Evolutionary conservation across 805 yeast genomes (phyloP), one percentile per base, ranked within the genome.

Genomic region (Metschnikowia colocasiae): DNA sequence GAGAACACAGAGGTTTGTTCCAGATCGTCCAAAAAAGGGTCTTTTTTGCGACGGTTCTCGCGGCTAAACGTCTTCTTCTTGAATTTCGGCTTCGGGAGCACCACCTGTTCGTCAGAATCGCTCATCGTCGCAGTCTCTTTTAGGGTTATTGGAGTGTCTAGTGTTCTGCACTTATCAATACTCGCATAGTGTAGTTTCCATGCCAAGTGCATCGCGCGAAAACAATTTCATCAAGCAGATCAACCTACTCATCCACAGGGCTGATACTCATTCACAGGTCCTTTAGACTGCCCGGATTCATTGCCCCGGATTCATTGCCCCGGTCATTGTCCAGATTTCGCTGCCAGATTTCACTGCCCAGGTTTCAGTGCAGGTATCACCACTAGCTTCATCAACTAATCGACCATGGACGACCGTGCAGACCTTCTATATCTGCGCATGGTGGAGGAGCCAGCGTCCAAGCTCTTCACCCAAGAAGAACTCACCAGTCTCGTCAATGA

Each of bases 401-500:
- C 32, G 8, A 35, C 27, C 32, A 26, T 39, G 31, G 33, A 39
- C 15, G 42, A 39, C 33, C 33, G 42, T 5, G 89, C 95, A 0
- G 69, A 70, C 48, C 64, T 62, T 43, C 75, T 90, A 47, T 91
- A 90, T 60, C 65, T 61, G 43, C 71, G 73, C 51, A 89, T 90
- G 95, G 65, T 80, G 52, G 73, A 69, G 48, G 64, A 69, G 33
- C 74, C 76, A 0, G 57, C 76, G 0, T 69, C 75, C 19, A 72
- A 78, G 12, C 62, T 82, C 27, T 90, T 76, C 64, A 65, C 82
- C 5, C 96, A 90, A 64, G 73, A 72, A 2, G 95, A 89, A 58
- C 75, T 92, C 45, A 79, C 78, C 56, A 68, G 69, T 34, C 55
- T 82, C 48, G 61, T 78, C 33, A 68, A 73, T 22, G 60, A 75